Conservation (phyloP, 352 stramenopile genomes). For the Thalassiosira exigua region DNA sequence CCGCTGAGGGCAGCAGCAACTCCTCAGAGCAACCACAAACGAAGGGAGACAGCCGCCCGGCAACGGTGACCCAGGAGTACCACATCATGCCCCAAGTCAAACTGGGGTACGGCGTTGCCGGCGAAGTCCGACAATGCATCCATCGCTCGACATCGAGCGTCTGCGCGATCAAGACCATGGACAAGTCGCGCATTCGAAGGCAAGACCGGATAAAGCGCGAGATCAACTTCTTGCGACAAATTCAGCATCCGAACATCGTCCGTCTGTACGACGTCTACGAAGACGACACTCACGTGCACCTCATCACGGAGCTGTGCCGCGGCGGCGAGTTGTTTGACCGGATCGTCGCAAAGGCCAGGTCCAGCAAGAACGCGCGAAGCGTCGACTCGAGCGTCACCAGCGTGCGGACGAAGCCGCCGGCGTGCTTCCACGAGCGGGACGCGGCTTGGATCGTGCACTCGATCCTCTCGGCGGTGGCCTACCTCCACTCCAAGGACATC, state of each 20-base stretch:
- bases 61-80: too few relatives aligned
- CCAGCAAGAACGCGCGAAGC: constrained; percentile 6
- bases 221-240: constrained; percentile 13
- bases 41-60: too few relatives aligned
- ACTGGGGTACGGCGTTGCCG: constrained; percentile 17
- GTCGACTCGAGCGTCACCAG: background rate
- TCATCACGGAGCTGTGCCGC: constrained; percentile 43
- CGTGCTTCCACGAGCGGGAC: constrained; percentile 88
- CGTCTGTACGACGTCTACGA: constrained; percentile 48
- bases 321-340: constrained; percentile 49
- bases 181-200: constrained; percentile 29
- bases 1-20: too few relatives aligned
- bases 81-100: background rate
- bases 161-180: constrained; percentile 39
- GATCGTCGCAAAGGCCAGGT: constrained; percentile 33
- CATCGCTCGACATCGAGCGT: background rate
- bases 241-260: constrained; percentile 73
- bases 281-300: constrained; percentile 85
- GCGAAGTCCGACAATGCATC: constrained; percentile 20
- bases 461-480: constrained; percentile 90
- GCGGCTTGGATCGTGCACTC: constrained; percentile 87
- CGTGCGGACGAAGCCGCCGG: background rate
- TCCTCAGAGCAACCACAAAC: too few relatives aligned
- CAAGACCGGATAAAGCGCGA: constrained; percentile 17
- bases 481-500: constrained; percentile 83